Evolutionary conservation across 257 asterid species (phyloP).

Genomic region (Solanum commersonii): DNA sequence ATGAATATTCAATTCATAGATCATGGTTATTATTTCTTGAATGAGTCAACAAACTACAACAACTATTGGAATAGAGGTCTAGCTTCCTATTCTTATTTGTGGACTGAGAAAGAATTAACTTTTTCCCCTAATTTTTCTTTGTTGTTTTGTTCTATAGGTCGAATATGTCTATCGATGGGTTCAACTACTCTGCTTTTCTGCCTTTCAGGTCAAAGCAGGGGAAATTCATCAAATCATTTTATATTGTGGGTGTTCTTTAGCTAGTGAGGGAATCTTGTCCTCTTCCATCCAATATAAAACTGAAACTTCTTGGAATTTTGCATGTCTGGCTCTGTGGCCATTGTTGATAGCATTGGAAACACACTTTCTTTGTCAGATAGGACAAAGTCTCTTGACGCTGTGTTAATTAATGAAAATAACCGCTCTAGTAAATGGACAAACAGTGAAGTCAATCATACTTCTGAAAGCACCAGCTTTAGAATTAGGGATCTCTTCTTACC

Average conservation of each 20-base stretch:
- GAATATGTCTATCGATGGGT: background rate
- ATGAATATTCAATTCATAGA: background rate
- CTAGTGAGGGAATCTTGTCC: background rate
- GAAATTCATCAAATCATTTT: background rate
- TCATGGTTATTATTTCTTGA: background rate
- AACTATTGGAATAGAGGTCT: background rate
- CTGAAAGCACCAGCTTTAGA: constrained; percentile 34
- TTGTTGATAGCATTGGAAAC: constrained; percentile 32
- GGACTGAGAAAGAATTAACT: background rate
- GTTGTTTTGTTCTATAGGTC: background rate
- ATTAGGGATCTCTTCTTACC: constrained; percentile 35
- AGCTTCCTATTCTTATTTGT: background rate
- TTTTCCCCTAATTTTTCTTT: background rate
- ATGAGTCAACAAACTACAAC: background rate
- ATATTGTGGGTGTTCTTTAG: background rate
- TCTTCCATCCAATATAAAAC: background rate
- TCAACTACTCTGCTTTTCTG: background rate
- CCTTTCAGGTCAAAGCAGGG: background rate
- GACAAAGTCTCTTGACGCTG: constrained; percentile 40
- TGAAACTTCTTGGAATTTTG: constrained; percentile 44
- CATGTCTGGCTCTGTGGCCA: constrained; percentile 89
- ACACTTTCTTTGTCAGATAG: constrained; percentile 50
- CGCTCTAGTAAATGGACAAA: constrained; percentile 14
- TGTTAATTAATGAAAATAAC: constrained; percentile 22
- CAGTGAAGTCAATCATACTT: constrained; percentile 38